Evolutionary conservation across 805 yeast genomes (phyloP).

Genomic region (Ascoidea asiatica): DNA sequence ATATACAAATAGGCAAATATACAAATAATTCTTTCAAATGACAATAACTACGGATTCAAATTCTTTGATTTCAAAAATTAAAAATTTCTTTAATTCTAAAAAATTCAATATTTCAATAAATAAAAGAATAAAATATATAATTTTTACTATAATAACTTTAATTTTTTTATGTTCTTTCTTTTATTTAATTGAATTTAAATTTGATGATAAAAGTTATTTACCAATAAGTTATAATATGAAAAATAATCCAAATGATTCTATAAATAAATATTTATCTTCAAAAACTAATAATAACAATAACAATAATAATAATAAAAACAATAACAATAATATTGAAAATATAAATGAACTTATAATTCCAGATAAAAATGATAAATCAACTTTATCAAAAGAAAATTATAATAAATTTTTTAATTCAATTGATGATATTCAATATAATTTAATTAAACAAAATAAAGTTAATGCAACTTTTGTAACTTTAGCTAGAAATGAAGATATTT

Average conservation of each 20-base stretch:
- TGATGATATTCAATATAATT: background rate
- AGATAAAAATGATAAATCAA: too few relatives aligned
- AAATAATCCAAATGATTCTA: background rate
- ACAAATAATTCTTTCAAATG: background rate
- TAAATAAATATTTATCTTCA: background rate
- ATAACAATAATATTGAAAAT: background rate
- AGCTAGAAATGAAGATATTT: constrained; percentile 56
- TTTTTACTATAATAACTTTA: background rate
- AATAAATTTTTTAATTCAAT: too few relatives aligned
- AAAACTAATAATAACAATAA: background rate
- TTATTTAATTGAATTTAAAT: too few relatives aligned
- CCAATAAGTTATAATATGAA: too few relatives aligned
- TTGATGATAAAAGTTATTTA: too few relatives aligned
- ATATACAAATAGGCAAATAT: too few relatives aligned
- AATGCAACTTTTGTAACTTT: constrained; percentile 67
- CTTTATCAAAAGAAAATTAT: background rate
- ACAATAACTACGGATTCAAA: too few relatives aligned
- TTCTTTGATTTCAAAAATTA: too few relatives aligned
- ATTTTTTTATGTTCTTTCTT: background rate
- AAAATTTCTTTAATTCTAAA: background rate
- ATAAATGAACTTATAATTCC: too few relatives aligned
- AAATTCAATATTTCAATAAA: background rate
- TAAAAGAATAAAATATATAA: too few relatives aligned
- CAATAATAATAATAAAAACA: too few relatives aligned
- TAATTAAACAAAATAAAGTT: constrained; percentile 6